Evolutionary conservation across 179 eudicot species (phyloP).

Genomic region (Corrigiola litoralis): DNA sequence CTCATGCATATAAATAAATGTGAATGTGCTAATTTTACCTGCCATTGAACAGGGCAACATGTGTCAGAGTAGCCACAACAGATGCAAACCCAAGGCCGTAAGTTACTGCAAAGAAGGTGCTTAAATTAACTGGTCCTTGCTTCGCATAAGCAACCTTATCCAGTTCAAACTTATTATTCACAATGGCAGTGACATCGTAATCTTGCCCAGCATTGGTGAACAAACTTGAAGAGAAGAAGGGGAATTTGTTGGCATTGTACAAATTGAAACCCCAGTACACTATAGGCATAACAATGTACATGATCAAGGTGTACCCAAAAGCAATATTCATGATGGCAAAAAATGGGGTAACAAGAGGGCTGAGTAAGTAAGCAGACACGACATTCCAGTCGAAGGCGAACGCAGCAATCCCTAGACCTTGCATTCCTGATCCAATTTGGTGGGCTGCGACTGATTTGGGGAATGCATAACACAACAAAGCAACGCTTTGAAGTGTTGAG

Average conservation of each 20-base stretch:
- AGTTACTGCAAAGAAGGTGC: conserved; percentile 49
- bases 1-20: background rate
- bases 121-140: conserved; percentile 43
- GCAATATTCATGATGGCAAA: conserved; percentile 53
- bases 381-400: conserved; percentile 62
- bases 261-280: conserved; percentile 59
- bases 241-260: conserved; percentile 49
- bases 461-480: conserved; percentile 41
- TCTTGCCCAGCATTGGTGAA: conserved; percentile 32
- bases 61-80: conserved; percentile 47
- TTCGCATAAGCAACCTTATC: conserved; percentile 38
- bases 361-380: conserved; percentile 39
- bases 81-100: conserved; percentile 70
- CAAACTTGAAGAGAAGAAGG: conserved; percentile 48
- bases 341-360: conserved; percentile 64
- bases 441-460: conserved; percentile 54
- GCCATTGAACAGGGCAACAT: conserved; percentile 59
- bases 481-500: conserved; percentile 38
- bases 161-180: conserved; percentile 53
- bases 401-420: conserved; percentile 59
- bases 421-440: conserved; percentile 61
- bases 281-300: conserved; percentile 45
- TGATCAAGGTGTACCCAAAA: conserved; percentile 34
- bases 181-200: conserved; percentile 43
- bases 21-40: no score